Base-by-base conservation (phyloP, 140 eudicot species). In the Ambrosia hybrid region DNA sequence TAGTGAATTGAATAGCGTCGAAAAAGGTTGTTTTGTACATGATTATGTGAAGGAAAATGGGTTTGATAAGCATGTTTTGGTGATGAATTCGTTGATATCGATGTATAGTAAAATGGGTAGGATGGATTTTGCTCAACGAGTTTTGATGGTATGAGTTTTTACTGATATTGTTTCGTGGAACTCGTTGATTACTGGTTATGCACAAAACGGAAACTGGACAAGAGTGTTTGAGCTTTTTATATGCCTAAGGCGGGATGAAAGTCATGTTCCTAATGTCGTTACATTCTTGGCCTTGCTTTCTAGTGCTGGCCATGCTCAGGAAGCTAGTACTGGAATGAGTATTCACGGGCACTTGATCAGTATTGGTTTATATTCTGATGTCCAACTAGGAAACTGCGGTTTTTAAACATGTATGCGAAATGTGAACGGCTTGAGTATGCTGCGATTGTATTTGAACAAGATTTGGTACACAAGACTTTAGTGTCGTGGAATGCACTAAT, bases 151-250 rank as follows among this genome's bases (percentile, higher is more conserved):
- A 17, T 80, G 78, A 3, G 21, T 60, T 62, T 62, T 21, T 26
- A 83, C 70, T 45, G 88, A 83, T 65, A 55, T 80, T 15, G 83
- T 80, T 38, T 61, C 88, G 51, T 83, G 85, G 85, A 83, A 83
- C 73, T 71, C 88, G 2, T 38, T 83, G 36, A 73, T 83, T 41
- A 72, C 85, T 4, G 88, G 80, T 9, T 80, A 80, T 57, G 78
- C 78, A 26, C 82, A 73, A 12, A 53, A 57, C 75, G 57, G 60
- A 38, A 72, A 80, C 41, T 76, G 72, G 49, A 15, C 6, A 9
- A 57, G 64, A 60, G 85, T 75, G 3, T 80, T 80, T 43, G 60
- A 73, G 66, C 71, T 80, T 10, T 83, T 71, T 73, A 37, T 26
- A 48, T 26, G 49, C 17, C n/a, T 83, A 80, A 63, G 14, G 51